These are phyloP conservation scores for Ogataea ramenticola DNA, from an alignment of 805 yeast genomes.

Conservation along the genomic window DNA sequence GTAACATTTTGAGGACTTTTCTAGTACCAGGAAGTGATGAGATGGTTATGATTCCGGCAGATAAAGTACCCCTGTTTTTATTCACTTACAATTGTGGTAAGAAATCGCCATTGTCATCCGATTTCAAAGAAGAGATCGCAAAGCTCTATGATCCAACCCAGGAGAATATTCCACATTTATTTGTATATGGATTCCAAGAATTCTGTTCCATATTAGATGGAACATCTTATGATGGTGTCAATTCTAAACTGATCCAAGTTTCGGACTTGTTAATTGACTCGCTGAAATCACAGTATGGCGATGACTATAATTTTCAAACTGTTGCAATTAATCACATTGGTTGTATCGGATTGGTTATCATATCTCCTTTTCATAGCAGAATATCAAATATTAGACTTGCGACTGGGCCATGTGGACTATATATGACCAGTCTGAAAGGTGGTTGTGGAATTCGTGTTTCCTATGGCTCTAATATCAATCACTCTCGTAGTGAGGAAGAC, in stretches of 20 bases:
- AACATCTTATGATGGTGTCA: conserved; percentile 32
- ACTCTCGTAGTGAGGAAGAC: not conserved
- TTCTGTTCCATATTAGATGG: conserved; percentile 50
- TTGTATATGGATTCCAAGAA: conserved; percentile 65
- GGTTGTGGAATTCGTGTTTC: conserved; percentile 55
- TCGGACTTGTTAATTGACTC: conserved; percentile 28
- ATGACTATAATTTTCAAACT: conserved; percentile 29
- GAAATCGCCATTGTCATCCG: conserved; percentile 26
- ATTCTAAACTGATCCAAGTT: conserved; percentile 28
- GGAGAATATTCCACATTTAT: conserved; percentile 33
- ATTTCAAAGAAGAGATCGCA: conserved; percentile 23
- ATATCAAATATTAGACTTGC: conserved; percentile 23
- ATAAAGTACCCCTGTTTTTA: conserved; percentile 5
- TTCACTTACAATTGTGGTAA: conserved; percentile 57
- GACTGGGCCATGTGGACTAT: conserved; percentile 46
- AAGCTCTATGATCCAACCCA: conserved; percentile 20
- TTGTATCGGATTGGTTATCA: conserved; percentile 46
- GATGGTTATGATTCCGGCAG: not conserved
- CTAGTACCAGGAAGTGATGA: too few relatives aligned
- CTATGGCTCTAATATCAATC: conserved; percentile 12
- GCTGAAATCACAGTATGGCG: conserved; percentile 29
- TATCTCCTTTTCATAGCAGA: conserved; percentile 33
- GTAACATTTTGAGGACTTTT: too few relatives aligned
- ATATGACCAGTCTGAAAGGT: conserved; percentile 65
- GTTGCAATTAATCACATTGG: conserved; percentile 43